Evolutionary conservation across 768 basidiomycete species (phyloP).

Genomic region (Boletus rubroflammeus): DNA sequence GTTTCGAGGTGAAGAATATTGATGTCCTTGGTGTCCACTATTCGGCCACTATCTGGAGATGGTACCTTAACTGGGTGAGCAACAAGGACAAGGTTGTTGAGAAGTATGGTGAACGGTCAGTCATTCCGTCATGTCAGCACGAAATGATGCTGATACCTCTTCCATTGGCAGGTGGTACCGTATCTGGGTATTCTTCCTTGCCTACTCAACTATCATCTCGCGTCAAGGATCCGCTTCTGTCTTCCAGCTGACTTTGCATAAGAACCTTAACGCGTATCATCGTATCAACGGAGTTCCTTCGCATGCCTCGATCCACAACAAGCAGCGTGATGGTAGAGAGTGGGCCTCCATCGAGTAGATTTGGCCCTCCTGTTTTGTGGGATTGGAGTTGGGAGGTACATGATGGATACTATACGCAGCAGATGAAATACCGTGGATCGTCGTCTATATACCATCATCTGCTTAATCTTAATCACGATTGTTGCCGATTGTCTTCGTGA

Average conservation of each 20-base stretch:
- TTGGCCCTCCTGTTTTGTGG: background rate
- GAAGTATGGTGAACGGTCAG: constrained; percentile 79
- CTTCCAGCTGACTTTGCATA: constrained; percentile 97
- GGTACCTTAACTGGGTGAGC: constrained; percentile 97
- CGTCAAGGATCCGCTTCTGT: constrained; percentile 88
- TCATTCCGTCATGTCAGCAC: background rate
- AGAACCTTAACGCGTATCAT: constrained; percentile 95
- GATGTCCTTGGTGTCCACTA: constrained; percentile 98
- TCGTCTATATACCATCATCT: constrained; percentile 21
- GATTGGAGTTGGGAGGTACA: background rate
- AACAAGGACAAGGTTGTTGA: constrained; percentile 89
- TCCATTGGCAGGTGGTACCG: constrained; percentile 67
- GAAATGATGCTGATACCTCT: background rate
- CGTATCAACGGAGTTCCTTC: constrained; percentile 81
- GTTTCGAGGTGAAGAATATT: constrained; percentile 94
- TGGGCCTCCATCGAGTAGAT: constrained; percentile 26
- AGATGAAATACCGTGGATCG: constrained; percentile 12
- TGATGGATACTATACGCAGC: constrained; percentile 1
- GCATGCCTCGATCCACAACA: constrained; percentile 78
- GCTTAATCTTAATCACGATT: constrained; percentile 25
- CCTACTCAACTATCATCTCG: constrained; percentile 81
- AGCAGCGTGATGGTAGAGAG: constrained; percentile 29
- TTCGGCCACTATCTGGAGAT: constrained; percentile 82
- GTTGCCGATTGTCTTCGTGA: background rate
- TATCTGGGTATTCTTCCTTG: constrained; percentile 96